phyloP scores from a whole-genome alignment of 441 rosid species.

The Corymbia citriodora region DNA sequence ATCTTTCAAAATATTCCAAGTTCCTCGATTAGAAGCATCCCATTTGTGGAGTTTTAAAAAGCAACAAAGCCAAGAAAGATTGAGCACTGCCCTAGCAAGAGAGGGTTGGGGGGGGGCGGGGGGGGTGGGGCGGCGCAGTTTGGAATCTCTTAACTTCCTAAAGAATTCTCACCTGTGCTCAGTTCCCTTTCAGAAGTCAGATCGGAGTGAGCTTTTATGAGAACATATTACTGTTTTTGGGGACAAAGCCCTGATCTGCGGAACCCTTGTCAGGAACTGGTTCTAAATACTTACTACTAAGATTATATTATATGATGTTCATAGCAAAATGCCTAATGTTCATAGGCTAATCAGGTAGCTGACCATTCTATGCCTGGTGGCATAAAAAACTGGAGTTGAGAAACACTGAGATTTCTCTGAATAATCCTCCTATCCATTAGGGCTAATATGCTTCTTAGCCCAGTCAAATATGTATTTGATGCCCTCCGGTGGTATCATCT shows the following conservation, averaged over 20 bases:
- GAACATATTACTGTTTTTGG: neutral
- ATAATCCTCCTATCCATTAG: neutral
- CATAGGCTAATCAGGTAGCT: neutral
- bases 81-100: rapidly evolving
- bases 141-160: neutral
- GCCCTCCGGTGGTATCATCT: neutral
- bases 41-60: neutral
- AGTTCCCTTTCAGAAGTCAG: neutral
- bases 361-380: neutral
- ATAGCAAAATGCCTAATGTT: neutral
- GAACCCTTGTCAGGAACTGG: neutral
- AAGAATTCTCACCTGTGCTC: neutral
- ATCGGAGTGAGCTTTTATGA: neutral
- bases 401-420: neutral
- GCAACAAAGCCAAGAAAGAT: neutral
- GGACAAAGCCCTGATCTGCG: neutral
- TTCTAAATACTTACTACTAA: neutral
- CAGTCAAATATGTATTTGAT: neutral
- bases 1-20: neutral
- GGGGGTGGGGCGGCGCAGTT: neutral
- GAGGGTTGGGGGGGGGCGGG: too few relatives aligned
- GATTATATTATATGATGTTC: neutral
- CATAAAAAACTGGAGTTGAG: neutral
- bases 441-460: neutral
- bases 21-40: neutral